Evolutionary conservation across 805 yeast species (phyloP).

Genomic region (Candida sphagnicola): DNA sequence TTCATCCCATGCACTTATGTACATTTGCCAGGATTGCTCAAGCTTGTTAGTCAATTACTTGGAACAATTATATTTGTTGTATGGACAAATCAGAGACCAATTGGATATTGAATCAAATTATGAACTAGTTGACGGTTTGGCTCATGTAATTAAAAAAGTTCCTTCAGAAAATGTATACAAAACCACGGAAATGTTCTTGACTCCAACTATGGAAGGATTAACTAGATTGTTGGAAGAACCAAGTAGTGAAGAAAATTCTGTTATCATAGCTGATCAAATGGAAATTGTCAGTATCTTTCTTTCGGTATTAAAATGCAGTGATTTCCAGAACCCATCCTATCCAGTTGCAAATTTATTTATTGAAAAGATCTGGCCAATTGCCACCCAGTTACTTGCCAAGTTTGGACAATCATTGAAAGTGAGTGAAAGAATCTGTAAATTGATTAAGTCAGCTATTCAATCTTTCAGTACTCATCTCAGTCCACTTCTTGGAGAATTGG

Average conservation of each 20-base stretch:
- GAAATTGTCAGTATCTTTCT: conserved; percentile 65
- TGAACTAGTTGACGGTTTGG: conserved; percentile 86
- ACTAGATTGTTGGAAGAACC: conserved; percentile 17
- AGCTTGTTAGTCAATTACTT: conserved; percentile 57
- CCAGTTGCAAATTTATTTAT: conserved; percentile 53
- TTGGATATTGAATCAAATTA: conserved; percentile 67
- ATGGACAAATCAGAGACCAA: conserved; percentile 46
- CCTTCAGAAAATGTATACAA: conserved; percentile 49
- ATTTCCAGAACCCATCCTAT: conserved; percentile 32
- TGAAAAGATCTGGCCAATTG: conserved; percentile 56
- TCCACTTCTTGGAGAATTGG: conserved; percentile 61
- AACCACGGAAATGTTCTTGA: conserved; percentile 59
- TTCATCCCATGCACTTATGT: conserved; percentile 90
- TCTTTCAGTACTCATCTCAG: conserved; percentile 53
- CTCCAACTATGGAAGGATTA: conserved; percentile 55
- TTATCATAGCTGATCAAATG: conserved; percentile 61
- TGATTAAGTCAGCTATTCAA: conserved; percentile 62
- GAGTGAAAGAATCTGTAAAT: conserved; percentile 71
- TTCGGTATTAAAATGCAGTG: conserved; percentile 49
- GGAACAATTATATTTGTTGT: conserved; percentile 73
- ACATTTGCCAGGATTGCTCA: conserved; percentile 89
- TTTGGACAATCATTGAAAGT: conserved; percentile 60
- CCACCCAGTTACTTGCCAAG: conserved; percentile 44
- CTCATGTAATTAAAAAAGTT: conserved; percentile 70
- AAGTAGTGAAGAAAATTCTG: conserved; percentile 31